A percentile compares a stretch with the other conserved stretches of the same genome.
Evolutionary conservation across 805 yeast genomes (phyloP).

Genomic region (Pichia deserticola): DNA sequence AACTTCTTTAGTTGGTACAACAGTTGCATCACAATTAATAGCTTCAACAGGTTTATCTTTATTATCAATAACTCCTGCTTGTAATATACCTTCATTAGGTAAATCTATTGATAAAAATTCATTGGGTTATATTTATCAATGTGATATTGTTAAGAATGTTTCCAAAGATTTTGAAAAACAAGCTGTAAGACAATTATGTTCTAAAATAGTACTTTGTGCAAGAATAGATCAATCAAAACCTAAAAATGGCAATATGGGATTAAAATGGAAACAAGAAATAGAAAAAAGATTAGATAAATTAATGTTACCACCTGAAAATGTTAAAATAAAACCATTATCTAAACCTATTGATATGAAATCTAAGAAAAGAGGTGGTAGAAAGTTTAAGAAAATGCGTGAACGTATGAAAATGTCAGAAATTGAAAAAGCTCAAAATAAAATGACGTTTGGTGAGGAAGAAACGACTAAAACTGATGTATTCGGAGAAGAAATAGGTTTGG

Average conservation of each 20-base stretch:
- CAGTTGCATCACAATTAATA: constrained; percentile 65
- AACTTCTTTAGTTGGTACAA: constrained; percentile 62
- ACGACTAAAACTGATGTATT: constrained; percentile 50
- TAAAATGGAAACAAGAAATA: constrained; percentile 53
- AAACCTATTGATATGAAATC: constrained; percentile 69
- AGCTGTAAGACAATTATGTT: constrained; percentile 73
- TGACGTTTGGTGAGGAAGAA: constrained; percentile 76
- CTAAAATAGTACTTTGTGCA: constrained; percentile 74
- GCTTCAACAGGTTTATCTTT: constrained; percentile 64
- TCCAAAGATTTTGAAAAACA: constrained; percentile 55
- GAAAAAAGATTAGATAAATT: constrained; percentile 58
- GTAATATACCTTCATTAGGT: constrained; percentile 79
- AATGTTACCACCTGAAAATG: constrained; percentile 66
- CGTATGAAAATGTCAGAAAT: constrained; percentile 74
- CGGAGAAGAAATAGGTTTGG: constrained; percentile 80
- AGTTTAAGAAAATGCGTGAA: constrained; percentile 74
- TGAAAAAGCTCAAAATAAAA: constrained; percentile 74
- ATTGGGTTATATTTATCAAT: constrained; percentile 56
- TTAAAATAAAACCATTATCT: constrained; percentile 62
- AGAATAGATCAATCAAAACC: constrained; percentile 48
- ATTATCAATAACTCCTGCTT: constrained; percentile 65
- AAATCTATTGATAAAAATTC: constrained; percentile 32
- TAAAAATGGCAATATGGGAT: constrained; percentile 44
- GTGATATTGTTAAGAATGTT: constrained; percentile 50
- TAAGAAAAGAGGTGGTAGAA: constrained; percentile 79